Evolutionary conservation across 2,329 filamentous ascomycete species (phyloP), one percentile per base, ranked within the genome.

Genomic region (Arthrocladium fulminans): DNA sequence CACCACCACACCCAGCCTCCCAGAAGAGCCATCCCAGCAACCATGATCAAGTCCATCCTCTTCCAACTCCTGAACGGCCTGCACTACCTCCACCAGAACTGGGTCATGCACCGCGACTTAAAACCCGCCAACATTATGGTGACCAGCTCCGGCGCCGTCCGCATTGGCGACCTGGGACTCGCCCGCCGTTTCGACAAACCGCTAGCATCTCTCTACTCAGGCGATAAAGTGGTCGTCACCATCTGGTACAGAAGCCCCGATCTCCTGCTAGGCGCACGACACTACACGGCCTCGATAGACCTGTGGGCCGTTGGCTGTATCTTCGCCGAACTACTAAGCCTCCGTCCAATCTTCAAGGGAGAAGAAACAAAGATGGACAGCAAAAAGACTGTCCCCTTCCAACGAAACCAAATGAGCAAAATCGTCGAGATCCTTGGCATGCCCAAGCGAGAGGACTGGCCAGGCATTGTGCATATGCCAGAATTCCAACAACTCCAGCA

Each of bases 91-190:
- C 92, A 98, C 65, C 84, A 82, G 53, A 96, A 94, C 65, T 98
- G 92, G 92, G 88, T 98, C 30, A 77, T 98, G 51, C 92, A 98
- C 66, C 86, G 92, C 39, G 92, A 98, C 67, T 74, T 98, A 45
- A 98, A 98, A 64, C 92, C 92, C 2, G 92, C 92, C 57, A 98
- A 98, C 65, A 98, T 98, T 69, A 94, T 98, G 83, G 90, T 98
- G 41, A 97, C 89, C 1, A 92, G 86, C 5, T 71, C 73, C 3
- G 92, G 92, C 9, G 86, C 88, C 55, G 88, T 98, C 57, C 92
- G 92, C 63, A 95, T 98, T 55, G 92, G 92, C 34, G 92, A 98
- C 66, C 71, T 98, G 34, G 92, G 92, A 2, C 77, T 98, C 1
- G 92, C 92, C 6, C 82, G 92, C 15, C 75, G 96, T 1, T 97